Evolutionary conservation across 2,329 filamentous ascomycete genomes (phyloP).

Genomic region (Penicillium palitans): DNA sequence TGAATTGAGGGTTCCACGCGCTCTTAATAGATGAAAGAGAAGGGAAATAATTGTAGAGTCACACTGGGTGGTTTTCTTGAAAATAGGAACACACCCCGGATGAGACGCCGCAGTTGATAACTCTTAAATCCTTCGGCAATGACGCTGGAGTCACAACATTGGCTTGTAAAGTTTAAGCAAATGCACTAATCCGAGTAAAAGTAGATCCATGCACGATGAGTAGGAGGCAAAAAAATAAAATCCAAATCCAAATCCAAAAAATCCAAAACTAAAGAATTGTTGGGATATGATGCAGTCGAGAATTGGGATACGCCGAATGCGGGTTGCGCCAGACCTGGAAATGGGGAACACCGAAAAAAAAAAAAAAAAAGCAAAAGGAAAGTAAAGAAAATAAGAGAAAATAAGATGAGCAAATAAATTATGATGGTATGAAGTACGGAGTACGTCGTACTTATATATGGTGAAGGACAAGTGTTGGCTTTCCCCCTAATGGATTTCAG

Average conservation of each 20-base stretch:
- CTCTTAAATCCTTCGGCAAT: neutral
- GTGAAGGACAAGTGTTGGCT: neutral
- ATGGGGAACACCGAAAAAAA: slow-evolving; percentile 11
- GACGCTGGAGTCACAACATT: slow-evolving; percentile 13
- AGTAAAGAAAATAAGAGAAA: slow-evolving; percentile 7
- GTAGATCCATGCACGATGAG: neutral
- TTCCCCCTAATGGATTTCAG: slow-evolving; percentile 7
- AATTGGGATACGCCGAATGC: slow-evolving; percentile 27
- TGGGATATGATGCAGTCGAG: slow-evolving; percentile 20
- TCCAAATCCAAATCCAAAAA: no score
- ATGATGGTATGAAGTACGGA: slow-evolving; percentile 4
- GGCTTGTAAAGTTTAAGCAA: slow-evolving; percentile 7
- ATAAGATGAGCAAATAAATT: slow-evolving; percentile 3
- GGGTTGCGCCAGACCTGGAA: slow-evolving; percentile 16
- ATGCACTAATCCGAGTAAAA: neutral
- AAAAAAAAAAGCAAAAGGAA: slow-evolving; percentile 7
- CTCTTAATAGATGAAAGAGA: neutral
- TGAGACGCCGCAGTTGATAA: slow-evolving; percentile 7
- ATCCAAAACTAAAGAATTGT: neutral
- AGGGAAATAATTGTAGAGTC: neutral
- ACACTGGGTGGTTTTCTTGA: neutral
- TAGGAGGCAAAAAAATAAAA: neutral
- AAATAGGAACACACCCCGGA: neutral
- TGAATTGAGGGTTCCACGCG: neutral
- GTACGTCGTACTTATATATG: slow-evolving; percentile 7